Base-by-base conservation (phyloP, 2,329 filamentous ascomycete species). In the Xylaria sp. region DNA sequence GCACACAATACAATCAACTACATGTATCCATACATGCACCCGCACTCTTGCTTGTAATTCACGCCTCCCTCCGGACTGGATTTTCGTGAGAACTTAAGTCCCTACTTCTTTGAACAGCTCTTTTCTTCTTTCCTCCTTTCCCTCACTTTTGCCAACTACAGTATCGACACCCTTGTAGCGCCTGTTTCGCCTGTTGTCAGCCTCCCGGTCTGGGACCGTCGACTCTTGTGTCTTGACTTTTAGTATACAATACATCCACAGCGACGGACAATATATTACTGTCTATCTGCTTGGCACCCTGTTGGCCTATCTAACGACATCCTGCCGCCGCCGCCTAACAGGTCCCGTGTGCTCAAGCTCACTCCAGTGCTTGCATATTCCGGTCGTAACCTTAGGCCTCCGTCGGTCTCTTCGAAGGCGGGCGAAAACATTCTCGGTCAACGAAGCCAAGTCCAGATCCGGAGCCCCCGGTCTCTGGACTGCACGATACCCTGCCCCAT, bases 271-370 rank as follows among this genome's bases (percentile, higher is more conserved):
- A 18, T 48, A 55, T 41, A 28, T 28, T 6, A 28, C 25, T 63
- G 8, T 31, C 51, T 50, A 6, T 37, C 54, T 57, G 37, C 61
- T 63, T 63, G 57, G 58, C 46, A 56, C 34, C 44, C 65, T 62
- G 70, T 20, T 63, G 55, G 65, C 50, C 34, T 31, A 34, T 59
- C 59, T 37, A 37, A 37, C 56, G 52, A 63, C 58, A 69, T 66
- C 60, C 69, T 56, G 55, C 63, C 59, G 63, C 61, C 69, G 51
- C 63, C 69, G 44, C 64, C 67, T 46, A 69, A 59, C 50, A 46
- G 60, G 12, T 34, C 50, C 28, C 23, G 54, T 41, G 39, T 59
- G 23, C 54, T 67, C 67, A 34, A 67, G 55, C 60, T 63, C 59
- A 55, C 52, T 63, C 66, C 54, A 62, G 54, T 55, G 48, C 55